Base-by-base conservation (phyloP, 2,329 filamentous ascomycete species). In the Sodiomyces alkalinus region DNA sequence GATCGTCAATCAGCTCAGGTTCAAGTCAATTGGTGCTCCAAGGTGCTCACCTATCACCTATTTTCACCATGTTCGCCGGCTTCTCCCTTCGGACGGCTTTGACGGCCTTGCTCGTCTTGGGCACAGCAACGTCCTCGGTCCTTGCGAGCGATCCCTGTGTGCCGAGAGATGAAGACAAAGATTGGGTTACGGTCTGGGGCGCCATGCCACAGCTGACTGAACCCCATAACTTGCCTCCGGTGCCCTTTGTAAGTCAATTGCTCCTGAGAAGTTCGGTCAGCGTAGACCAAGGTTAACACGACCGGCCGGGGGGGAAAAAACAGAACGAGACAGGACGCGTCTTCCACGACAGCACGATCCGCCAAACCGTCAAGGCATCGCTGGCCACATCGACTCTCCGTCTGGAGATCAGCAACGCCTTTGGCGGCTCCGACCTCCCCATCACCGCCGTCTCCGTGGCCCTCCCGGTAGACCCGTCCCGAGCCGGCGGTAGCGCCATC, bases 201-300 rank as follows among this genome's bases (percentile, higher is more conserved):
- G 48, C 64, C 3, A 75, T 74, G 70, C 70, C 70, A 1, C 69
- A 75, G 42, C 50, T 73, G 32, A 67, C 64, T 2, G 72, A 76
- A 46, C 60, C 60, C 2, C 51, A 49, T 6, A 75, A 76, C 38
- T 48, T 77, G 3, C 71, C 71, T 11, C 60, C 61, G 2, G 41
- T 55, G 4, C 65, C 67, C 17, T 76, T 68, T 45, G 64, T 63
- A 47, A 45, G 58, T 50, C 17, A 30, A n/a, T n/a, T n/a, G n/a
- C n/a, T n/a, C n/a, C n/a, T n/a, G n/a, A n/a, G n/a, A n/a, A n/a
- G n/a, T n/a, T n/a, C n/a, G n/a, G n/a, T n/a, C n/a, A n/a, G n/a
- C n/a, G n/a, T n/a, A n/a, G n/a, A n/a, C n/a, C n/a, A n/a, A n/a
- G n/a, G n/a, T n/a, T n/a, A n/a, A n/a, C n/a, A n/a, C n/a, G n/a